Conservation (phyloP, 768 basidiomycete species). For the Suillus tomentosus region DNA sequence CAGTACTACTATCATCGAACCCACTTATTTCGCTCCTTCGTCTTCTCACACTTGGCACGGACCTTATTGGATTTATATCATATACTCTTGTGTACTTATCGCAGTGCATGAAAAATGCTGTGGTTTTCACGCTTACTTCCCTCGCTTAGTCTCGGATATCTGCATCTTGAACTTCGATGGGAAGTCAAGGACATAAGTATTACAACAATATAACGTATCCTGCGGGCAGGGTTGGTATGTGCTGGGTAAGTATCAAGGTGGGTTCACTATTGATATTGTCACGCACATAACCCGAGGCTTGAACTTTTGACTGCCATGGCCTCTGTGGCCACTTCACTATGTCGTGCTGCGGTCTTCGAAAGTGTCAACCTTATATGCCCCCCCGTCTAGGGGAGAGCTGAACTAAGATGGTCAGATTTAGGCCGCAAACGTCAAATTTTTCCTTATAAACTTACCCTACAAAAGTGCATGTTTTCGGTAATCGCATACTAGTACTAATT, state of each 20-base stretch:
- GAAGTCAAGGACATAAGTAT: background rate
- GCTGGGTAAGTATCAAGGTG: background rate
- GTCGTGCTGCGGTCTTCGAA: no score
- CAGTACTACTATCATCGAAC: conserved; percentile 1
- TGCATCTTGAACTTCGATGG: background rate
- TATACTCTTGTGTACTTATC: conserved; percentile 10
- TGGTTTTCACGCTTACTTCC: background rate
- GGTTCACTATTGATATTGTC: no score
- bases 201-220: background rate
- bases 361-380: no score
- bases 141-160: background rate
- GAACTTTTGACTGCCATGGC: no score
- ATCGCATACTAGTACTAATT: background rate
- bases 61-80: conserved; percentile 11
- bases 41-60: conserved; percentile 15
- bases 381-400: no score
- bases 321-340: no score
- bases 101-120: background rate
- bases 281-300: no score
- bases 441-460: background rate
- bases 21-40: conserved; percentile 18
- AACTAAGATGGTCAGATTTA: background rate
- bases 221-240: background rate
- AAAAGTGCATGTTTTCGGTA: background rate
- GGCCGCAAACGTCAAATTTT: background rate